A percentile compares a stretch with the other conserved stretches of the same genome.
Evolutionary conservation across 768 basidiomycete genomes (phyloP).

Genomic region (Hericium rajendrae): DNA sequence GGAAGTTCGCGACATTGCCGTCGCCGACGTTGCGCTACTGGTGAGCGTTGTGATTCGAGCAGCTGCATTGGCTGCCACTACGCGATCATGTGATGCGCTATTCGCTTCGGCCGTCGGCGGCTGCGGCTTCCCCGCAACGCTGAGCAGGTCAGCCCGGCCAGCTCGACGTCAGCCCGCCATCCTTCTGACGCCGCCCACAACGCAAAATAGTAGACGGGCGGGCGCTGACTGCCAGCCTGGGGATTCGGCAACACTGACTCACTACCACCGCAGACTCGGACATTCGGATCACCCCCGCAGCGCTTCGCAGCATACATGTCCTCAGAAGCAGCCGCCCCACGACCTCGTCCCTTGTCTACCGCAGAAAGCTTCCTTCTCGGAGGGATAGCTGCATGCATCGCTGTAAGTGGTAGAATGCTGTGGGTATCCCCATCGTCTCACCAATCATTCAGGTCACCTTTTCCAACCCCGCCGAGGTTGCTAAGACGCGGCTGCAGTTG

Average conservation of each 20-base stretch:
- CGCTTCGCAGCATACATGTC: background rate
- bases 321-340: background rate
- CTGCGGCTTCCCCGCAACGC: background rate
- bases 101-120: background rate
- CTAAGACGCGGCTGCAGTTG: constrained; percentile 91
- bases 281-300: too few species aligned
- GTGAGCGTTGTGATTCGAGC: background rate
- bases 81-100: background rate
- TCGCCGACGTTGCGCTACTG: background rate
- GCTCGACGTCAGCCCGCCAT: too few species aligned
- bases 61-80: background rate
- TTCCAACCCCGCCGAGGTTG: constrained; percentile 75
- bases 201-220: too few species aligned
- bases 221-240: too few species aligned
- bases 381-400: constrained; percentile 84
- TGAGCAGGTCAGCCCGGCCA: too few species aligned
- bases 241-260: too few species aligned
- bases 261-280: too few species aligned
- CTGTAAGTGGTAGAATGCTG: constrained; percentile 39
- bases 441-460: constrained; percentile 55
- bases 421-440: background rate
- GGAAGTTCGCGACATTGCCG: too few species aligned
- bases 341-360: constrained; percentile 41
- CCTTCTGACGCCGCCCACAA: too few species aligned
- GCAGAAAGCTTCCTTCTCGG: constrained; percentile 82